Conservation (phyloP, 352 stramenopile species). For the Globisporangium sylvaticum region DNA sequence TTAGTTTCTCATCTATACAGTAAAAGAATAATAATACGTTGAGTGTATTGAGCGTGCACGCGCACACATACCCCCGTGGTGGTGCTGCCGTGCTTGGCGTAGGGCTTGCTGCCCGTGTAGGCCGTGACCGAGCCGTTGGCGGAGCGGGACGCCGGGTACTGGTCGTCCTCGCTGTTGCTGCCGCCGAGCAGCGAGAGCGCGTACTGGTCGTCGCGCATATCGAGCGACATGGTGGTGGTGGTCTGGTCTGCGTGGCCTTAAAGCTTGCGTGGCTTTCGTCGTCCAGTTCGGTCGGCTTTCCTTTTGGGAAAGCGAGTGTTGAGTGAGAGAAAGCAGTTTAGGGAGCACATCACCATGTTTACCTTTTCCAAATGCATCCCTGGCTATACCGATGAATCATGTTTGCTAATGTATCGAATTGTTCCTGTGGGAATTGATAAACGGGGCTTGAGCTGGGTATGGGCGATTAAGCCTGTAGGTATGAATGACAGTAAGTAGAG, state of each 20-base stretch:
- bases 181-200: slow-evolving; percentile 50
- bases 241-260: background rate
- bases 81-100: slow-evolving; percentile 21
- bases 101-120: slow-evolving; percentile 43
- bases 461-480: background rate
- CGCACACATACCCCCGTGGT: slow-evolving; percentile 32
- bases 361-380: background rate
- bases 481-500: too few species aligned
- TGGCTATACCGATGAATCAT: background rate
- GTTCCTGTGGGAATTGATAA: background rate
- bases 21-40: background rate
- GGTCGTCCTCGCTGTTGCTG: slow-evolving; percentile 54
- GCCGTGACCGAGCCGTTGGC: slow-evolving; percentile 17
- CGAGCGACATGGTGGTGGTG: slow-evolving; percentile 12
- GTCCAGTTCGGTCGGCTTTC: background rate
- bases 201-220: slow-evolving; percentile 27
- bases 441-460: background rate
- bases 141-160: slow-evolving; percentile 30
- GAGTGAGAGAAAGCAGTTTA: background rate
- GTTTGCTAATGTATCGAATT: background rate
- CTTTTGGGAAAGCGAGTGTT: background rate
- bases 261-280: background rate
- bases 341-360: too few species aligned
- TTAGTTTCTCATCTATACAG: background rate
- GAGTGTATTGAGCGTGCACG: background rate